phyloP scores from a whole-genome alignment of 768 basidiomycete species.

The Collybia nuda region DNA sequence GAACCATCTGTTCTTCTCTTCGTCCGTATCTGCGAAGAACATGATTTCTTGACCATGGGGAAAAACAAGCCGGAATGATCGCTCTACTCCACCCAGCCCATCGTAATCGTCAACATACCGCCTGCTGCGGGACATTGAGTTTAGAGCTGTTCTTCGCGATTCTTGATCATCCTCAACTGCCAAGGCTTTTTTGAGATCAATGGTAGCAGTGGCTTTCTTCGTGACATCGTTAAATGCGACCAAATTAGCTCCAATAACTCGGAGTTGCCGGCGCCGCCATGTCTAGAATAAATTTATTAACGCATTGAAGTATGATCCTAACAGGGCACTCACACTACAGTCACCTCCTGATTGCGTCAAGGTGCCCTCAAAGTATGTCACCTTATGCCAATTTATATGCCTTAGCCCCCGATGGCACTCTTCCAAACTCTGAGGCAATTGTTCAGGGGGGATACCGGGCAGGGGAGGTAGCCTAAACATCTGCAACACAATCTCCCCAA shows the following conservation, averaged over 20 bases:
- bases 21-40: conserved; percentile 90
- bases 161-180: conserved; percentile 77
- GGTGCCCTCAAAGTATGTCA: conserved; percentile 90
- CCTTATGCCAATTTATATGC: conserved; percentile 92
- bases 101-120: conserved; percentile 58
- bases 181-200: conserved; percentile 83
- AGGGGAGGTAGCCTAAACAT: conserved; percentile 88
- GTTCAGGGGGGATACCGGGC: conserved; percentile 74
- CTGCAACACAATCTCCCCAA: conserved; percentile 89
- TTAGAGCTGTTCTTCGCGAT: conserved; percentile 42
- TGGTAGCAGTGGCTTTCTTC: conserved; percentile 86
- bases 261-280: conserved; percentile 80
- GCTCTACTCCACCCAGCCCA: conserved; percentile 67
- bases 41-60: conserved; percentile 73
- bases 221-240: conserved; percentile 93
- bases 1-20: conserved; percentile 86
- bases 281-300: conserved; percentile 42
- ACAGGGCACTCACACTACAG: conserved; percentile 64
- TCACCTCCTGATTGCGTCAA: conserved; percentile 94
- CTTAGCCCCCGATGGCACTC: conserved; percentile 88
- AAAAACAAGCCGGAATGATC: conserved; percentile 86
- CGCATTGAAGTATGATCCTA: neutral
- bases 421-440: conserved; percentile 89
- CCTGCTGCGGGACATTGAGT: conserved; percentile 32
- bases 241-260: conserved; percentile 82